Percentiles rank a stretch among this genome's conserved stretches.
Conservation (phyloP, 495 filamentous ascomycete species). For the Trichoderma orchidacearum region DNA sequence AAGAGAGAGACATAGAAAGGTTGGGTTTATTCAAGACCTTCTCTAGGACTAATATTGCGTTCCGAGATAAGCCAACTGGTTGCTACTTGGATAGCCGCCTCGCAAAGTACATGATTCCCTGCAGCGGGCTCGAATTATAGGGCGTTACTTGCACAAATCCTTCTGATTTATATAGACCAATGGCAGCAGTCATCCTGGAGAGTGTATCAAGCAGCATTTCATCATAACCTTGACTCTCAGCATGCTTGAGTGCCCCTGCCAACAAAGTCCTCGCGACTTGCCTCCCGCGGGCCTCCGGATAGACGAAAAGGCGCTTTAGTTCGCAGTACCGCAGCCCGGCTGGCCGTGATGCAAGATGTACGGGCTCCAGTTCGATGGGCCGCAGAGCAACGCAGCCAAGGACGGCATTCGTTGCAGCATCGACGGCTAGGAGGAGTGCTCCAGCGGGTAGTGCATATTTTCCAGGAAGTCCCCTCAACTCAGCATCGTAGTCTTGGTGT, state of each 20-base stretch:
- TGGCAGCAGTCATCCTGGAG: slow-evolving; percentile 37
- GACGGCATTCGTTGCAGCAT: slow-evolving; percentile 7
- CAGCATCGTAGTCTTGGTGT: slow-evolving; percentile 41
- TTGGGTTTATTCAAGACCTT: too few relatives aligned
- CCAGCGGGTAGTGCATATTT: slow-evolving; percentile 35
- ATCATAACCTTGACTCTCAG: slow-evolving; percentile 33
- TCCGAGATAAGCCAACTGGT: too few relatives aligned
- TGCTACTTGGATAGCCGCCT: too few relatives aligned
- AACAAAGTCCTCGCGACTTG: slow-evolving; percentile 35
- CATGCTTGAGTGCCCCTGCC: slow-evolving; percentile 25
- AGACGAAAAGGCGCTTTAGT: slow-evolving; percentile 45
- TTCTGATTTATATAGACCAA: slow-evolving; percentile 30
- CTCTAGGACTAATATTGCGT: too few relatives aligned
- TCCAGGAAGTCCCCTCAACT: slow-evolving; percentile 39
- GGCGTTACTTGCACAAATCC: slow-evolving; percentile 40
- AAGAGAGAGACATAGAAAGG: too few relatives aligned
- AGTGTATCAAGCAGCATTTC: slow-evolving; percentile 46
- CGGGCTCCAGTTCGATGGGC: slow-evolving; percentile 2
- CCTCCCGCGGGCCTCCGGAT: slow-evolving; percentile 27
- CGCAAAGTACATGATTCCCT: slow-evolving; percentile 24
- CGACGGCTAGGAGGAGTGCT: slow-evolving; percentile 32
- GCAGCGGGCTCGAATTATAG: slow-evolving; percentile 45
- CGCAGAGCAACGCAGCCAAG: slow-evolving; percentile 41
- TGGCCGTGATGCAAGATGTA: slow-evolving; percentile 3
- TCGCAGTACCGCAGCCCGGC: slow-evolving; percentile 30